Percentiles rank a stretch among this genome's conserved stretches.
phyloP scores from a whole-genome alignment of 208 protist species.

The Acanthamoeba triangularis region DNA sequence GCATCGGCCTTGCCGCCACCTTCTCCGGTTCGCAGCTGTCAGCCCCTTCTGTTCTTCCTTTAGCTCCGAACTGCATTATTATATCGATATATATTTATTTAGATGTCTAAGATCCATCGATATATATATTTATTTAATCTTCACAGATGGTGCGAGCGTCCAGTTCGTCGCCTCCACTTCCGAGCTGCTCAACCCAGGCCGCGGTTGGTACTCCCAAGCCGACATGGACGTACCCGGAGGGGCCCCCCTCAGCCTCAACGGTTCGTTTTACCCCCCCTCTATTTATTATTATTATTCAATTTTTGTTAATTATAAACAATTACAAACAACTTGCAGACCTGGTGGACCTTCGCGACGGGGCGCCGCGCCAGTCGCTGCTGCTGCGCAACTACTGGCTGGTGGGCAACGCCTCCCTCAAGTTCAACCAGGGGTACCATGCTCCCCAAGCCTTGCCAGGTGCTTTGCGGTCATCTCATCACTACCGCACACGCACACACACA shows the following conservation, averaged over 20 bases:
- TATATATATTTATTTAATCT: no score
- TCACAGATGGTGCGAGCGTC: neutral
- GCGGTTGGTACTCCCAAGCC: neutral
- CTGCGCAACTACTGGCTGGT: constrained; percentile 26
- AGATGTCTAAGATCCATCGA: no score
- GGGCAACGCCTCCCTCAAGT: neutral
- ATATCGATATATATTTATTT: no score
- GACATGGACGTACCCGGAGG: constrained; percentile 7
- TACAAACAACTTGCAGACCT: neutral
- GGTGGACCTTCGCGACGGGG: neutral
- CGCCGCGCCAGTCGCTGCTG: neutral
- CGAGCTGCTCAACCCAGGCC: neutral
- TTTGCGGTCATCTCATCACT: neutral
- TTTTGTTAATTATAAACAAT: neutral
- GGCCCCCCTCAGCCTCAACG: neutral
- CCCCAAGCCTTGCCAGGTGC: neutral
- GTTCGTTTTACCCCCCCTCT: neutral
- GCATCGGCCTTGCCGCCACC: neutral
- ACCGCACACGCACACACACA: neutral
- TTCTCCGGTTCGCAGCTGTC: neutral
- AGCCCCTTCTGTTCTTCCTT: neutral
- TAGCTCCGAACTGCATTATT: no score
- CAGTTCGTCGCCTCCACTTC: neutral
- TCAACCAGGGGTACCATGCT: neutral
- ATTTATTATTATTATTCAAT: neutral